Conservation (phyloP, 2,329 filamentous ascomycete genomes). For the Curvularia lunata region DNA sequence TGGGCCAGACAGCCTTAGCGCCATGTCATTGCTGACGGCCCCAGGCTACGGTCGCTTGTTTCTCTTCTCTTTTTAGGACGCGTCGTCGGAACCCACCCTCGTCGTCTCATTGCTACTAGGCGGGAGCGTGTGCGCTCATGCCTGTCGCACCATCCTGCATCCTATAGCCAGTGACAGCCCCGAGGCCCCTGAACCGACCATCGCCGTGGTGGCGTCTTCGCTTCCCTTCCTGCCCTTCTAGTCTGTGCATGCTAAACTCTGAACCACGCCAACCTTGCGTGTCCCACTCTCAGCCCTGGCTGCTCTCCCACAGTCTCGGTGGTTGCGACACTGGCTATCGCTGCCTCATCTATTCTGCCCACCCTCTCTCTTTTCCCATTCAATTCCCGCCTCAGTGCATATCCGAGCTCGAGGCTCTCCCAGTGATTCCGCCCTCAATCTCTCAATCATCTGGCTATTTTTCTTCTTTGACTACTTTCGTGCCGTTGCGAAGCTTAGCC, state of each 20-base stretch:
- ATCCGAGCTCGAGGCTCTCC: conserved; percentile 41
- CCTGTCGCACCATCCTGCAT: conserved; percentile 40
- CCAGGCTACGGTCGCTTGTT: background rate
- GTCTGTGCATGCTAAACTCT: conserved; percentile 31
- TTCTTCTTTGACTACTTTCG: conserved; percentile 27
- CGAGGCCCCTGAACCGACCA: conserved; percentile 31
- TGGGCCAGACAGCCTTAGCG: background rate
- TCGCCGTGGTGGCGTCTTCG: conserved; percentile 34
- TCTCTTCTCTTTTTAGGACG: background rate
- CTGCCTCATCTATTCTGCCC: conserved; percentile 21
- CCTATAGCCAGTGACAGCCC: conserved; percentile 25
- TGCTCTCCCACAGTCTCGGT: conserved; percentile 31
- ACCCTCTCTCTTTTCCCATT: conserved; percentile 23
- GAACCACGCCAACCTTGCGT: conserved; percentile 28
- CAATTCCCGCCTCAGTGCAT: conserved; percentile 21
- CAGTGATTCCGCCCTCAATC: conserved; percentile 19
- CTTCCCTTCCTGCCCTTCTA: conserved; percentile 31
- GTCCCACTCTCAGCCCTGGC: conserved; percentile 36
- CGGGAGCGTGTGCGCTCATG: conserved; percentile 40
- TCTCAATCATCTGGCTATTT: conserved; percentile 12
- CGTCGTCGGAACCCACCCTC: conserved; percentile 1
- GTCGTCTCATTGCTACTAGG: conserved; percentile 35
- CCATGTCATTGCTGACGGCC: conserved; percentile 19
- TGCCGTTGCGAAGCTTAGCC: conserved; percentile 23
- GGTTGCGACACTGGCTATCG: conserved; percentile 28